Percentiles rank a stretch among this genome's conserved stretches.
These are phyloP conservation scores for Juglanconis oblonga DNA, from an alignment of 2,329 filamentous ascomycete genomes.

Conservation along the genomic window DNA sequence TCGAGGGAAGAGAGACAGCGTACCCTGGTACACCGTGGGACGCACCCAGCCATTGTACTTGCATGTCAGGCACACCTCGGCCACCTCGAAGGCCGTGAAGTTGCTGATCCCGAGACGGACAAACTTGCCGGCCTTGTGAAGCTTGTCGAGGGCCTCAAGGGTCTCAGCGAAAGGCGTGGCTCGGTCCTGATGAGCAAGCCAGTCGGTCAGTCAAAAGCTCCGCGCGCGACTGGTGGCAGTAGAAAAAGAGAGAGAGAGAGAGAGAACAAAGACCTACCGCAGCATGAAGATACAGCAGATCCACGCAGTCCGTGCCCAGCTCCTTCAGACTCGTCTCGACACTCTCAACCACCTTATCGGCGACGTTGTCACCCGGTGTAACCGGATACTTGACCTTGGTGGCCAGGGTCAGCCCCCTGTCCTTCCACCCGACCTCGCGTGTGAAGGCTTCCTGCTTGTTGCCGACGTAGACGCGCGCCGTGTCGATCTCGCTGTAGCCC, in stretches of 20 bases:
- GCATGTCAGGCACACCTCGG: slow-evolving; percentile 78
- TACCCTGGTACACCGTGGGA: slow-evolving; percentile 65
- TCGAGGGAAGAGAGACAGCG: neutral
- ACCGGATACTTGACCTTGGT: slow-evolving; percentile 66
- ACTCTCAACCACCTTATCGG: slow-evolving; percentile 60
- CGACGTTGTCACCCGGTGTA: slow-evolving; percentile 57
- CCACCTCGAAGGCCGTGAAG: slow-evolving; percentile 83
- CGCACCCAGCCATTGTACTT: slow-evolving; percentile 77
- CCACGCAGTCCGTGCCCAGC: slow-evolving; percentile 69
- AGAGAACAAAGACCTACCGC: slow-evolving; percentile 33
- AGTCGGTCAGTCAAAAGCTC: slow-evolving; percentile 5
- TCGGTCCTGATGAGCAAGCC: slow-evolving; percentile 40
- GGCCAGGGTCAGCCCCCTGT: slow-evolving; percentile 65
- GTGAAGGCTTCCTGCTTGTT: slow-evolving; percentile 71
- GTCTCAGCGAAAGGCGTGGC: slow-evolving; percentile 76
- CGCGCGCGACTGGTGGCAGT: neutral
- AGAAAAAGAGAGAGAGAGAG: neutral
- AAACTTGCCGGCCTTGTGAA: slow-evolving; percentile 86
- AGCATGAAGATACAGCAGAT: slow-evolving; percentile 74
- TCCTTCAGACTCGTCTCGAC: slow-evolving; percentile 69
- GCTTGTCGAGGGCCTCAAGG: slow-evolving; percentile 70
- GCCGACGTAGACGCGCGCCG: slow-evolving; percentile 63
- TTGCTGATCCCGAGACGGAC: slow-evolving; percentile 77
- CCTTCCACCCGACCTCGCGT: slow-evolving; percentile 62
- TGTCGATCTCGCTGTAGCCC: slow-evolving; percentile 72